A percentile compares a stretch with the other conserved stretches of the same genome.
These are phyloP conservation scores for Globisporangium takayamanum DNA, from an alignment of 352 stramenopile genomes.

Conservation along the genomic window DNA sequence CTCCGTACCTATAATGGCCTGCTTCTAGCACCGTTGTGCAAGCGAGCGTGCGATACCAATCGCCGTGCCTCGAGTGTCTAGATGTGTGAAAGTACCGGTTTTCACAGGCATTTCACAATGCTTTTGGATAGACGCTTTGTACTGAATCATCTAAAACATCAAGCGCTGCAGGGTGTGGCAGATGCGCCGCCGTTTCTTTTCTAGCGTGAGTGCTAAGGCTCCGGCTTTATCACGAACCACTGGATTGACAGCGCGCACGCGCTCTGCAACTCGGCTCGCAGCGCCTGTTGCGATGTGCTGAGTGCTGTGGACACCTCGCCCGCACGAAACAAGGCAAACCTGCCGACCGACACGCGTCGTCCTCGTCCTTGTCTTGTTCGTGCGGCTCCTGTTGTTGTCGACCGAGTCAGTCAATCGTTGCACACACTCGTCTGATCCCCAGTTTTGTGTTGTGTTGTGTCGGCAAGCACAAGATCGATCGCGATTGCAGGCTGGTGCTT, in stretches of 20 bases:
- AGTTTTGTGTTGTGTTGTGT: background rate
- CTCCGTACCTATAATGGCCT: background rate
- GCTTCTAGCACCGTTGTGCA: background rate
- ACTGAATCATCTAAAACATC: background rate
- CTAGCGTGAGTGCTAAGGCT: background rate
- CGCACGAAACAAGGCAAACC: background rate
- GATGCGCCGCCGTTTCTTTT: background rate
- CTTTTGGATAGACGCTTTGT: no score
- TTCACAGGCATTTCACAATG: background rate
- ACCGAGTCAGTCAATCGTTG: background rate
- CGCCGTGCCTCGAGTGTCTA: background rate
- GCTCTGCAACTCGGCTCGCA: background rate
- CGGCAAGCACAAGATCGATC: background rate
- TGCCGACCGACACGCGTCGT: no score
- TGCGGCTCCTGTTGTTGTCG: background rate
- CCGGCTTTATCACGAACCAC: constrained; percentile 3
- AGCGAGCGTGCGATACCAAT: background rate
- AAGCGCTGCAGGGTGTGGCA: background rate
- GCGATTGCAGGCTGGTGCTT: background rate
- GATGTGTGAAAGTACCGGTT: background rate
- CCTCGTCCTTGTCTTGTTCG: no score
- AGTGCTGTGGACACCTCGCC: background rate
- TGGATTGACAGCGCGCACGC: background rate
- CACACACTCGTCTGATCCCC: background rate
- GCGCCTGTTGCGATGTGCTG: no score